Base-by-base conservation (phyloP, 805 yeast genomes). In the Myxozyma mucilagina region DNA sequence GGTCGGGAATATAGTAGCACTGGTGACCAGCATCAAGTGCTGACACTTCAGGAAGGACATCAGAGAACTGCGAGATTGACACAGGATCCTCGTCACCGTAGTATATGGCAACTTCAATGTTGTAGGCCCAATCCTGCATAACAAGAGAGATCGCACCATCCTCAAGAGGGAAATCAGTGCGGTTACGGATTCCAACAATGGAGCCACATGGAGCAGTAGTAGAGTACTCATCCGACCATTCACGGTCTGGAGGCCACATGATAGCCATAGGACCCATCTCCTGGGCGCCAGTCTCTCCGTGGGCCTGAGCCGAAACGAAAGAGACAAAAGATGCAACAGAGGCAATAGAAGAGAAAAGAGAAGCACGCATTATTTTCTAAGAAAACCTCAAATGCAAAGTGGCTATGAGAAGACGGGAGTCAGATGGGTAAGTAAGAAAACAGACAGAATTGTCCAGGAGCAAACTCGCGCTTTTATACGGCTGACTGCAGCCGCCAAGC, bases 171-270 rank as follows among this genome's bases (percentile, higher is more conserved):
- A 79, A 79, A 7, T 76, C 75, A 9, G 80, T 69, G 72, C 82
- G 78, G 71, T 78, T 77, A 24, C 60, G 57, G 16, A 70, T 68
- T 45, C 72, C 67, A 16, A 73, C 70, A 47, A 75, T 71, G 5
- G 80, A 72, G 52, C 82, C 82, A 70, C 82, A 79, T 63, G 82
- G 82, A 10, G 80, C 80, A 38, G 73, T 70, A 65, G 76, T 76
- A 66, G 79, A 82, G 24, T 73, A 73, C 51, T 76, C 81, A 50
- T 74, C 81, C 29, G 77, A 71, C 82, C 82, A 79, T 62, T 74
- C 78, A 72, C 82, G 76, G 57, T 73, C 78, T 4, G 67, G 63
- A 60, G 82, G 82, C 71, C 75, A 79, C 59, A 79, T 47, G 68
- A 76, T 70, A 50, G 78, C 76, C 35, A 75, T 72, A 54, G 77